phyloP scores from a whole-genome alignment of 768 basidiomycete species.

The Mycena rosella region DNA sequence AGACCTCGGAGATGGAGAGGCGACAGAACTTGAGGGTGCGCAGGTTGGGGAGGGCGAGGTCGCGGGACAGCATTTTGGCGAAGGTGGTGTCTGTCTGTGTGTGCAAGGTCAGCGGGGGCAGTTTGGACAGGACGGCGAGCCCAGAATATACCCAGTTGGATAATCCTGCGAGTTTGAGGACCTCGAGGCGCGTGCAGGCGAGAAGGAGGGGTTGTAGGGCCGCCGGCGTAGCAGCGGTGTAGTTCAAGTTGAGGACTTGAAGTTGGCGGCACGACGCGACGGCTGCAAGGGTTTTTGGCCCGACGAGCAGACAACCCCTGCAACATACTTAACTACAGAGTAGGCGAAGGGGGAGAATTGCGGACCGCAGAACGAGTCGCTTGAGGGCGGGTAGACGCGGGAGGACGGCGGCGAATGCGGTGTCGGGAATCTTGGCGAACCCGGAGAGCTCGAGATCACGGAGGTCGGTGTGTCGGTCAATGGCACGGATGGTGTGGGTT shows the following conservation, averaged over 20 bases:
- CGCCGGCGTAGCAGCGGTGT: constrained; percentile 65
- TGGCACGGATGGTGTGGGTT: constrained; percentile 60
- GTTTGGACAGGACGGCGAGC: not conserved
- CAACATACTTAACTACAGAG: constrained; percentile 27
- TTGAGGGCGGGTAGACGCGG: constrained; percentile 57
- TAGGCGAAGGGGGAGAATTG: not conserved
- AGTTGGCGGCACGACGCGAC: constrained; percentile 58
- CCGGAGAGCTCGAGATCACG: constrained; percentile 64
- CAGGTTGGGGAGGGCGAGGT: constrained; percentile 54
- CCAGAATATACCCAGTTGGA: constrained; percentile 70
- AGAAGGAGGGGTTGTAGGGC: constrained; percentile 61
- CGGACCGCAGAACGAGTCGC: constrained; percentile 68
- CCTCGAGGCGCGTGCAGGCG: constrained; percentile 56
- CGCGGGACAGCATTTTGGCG: constrained; percentile 56
- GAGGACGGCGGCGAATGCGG: constrained; percentile 64
- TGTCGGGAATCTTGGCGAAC: constrained; percentile 66
- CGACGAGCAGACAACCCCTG: constrained; percentile 74
- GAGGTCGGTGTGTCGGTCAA: constrained; percentile 55
- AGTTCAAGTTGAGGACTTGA: constrained; percentile 67
- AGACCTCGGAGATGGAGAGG: constrained; percentile 62
- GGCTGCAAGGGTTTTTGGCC: constrained; percentile 58
- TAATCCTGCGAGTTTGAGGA: constrained; percentile 74
- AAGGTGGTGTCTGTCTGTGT: constrained; percentile 70
- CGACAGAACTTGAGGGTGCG: constrained; percentile 72
- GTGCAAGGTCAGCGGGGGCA: not conserved